Evolutionary conservation across 805 yeast species (phyloP).

Genomic region (Zygosaccharomyces bailii): DNA sequence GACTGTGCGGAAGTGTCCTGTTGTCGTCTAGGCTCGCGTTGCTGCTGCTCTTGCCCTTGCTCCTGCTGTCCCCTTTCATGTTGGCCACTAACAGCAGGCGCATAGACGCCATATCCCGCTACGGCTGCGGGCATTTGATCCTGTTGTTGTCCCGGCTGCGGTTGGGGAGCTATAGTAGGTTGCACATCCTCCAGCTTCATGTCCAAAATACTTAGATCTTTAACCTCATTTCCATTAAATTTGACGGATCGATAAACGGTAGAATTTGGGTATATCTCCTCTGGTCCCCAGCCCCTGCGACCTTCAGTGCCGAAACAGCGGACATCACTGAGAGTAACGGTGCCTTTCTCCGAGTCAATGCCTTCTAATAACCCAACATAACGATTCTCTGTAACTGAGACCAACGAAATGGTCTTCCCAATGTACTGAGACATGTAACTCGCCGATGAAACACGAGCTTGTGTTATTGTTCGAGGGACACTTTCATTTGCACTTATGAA

Average conservation of each 20-base stretch:
- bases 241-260: slow-evolving; percentile 71
- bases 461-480: neutral
- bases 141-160: slow-evolving; percentile 15
- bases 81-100: slow-evolving; percentile 18
- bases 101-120: slow-evolving; percentile 36
- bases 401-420: slow-evolving; percentile 60
- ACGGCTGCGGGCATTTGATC: slow-evolving; percentile 35
- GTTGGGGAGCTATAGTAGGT: slow-evolving; percentile 43
- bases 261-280: slow-evolving; percentile 70
- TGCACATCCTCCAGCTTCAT: slow-evolving; percentile 59
- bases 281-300: slow-evolving; percentile 62
- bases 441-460: neutral
- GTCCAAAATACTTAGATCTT: slow-evolving; percentile 82
- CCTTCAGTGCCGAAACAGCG: slow-evolving; percentile 91
- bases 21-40: neutral
- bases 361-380: slow-evolving; percentile 86
- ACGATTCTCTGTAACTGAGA: slow-evolving; percentile 42
- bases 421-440: slow-evolving; percentile 79
- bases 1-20: too few species aligned
- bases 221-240: slow-evolving; percentile 88
- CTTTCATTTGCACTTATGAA: neutral
- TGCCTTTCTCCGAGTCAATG: slow-evolving; percentile 86
- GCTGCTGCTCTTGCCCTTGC: neutral
- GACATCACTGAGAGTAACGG: slow-evolving; percentile 78
- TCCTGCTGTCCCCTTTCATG: slow-evolving; percentile 4